Conservation (phyloP, 495 filamentous ascomycete species). For the Talaromyces ruber region DNA sequence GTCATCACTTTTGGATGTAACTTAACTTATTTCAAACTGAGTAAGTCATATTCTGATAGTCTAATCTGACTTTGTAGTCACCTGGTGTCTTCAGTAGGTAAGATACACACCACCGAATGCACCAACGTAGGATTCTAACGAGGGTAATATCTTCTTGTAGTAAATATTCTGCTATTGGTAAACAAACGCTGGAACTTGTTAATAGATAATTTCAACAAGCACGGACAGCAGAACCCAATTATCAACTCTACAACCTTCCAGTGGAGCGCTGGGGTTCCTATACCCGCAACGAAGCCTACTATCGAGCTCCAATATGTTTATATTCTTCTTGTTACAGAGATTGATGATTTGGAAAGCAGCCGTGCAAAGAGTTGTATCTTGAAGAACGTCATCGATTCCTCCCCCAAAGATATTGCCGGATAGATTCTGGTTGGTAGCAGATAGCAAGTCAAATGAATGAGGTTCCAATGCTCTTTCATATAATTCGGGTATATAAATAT, state of each 20-base stretch:
- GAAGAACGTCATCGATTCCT: background rate
- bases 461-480: background rate
- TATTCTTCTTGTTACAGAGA: constrained; percentile 4
- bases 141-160: background rate
- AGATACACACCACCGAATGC: background rate
- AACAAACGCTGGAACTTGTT: background rate
- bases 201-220: constrained; percentile 7
- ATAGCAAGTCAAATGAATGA: background rate
- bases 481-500: constrained; percentile 1
- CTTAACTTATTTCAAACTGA: constrained; percentile 1
- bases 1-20: background rate
- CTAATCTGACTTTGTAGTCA: background rate
- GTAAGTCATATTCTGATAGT: background rate
- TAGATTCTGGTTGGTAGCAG: background rate
- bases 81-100: background rate
- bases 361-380: constrained; percentile 4
- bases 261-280: constrained; percentile 4
- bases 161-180: background rate
- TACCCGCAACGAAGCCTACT: constrained; percentile 5
- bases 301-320: constrained; percentile 7
- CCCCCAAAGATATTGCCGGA: background rate
- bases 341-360: background rate
- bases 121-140: background rate
- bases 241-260: constrained; percentile 9
- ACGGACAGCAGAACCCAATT: constrained; percentile 8